A percentile compares a stretch with the other conserved stretches of the same genome.
phyloP scores from a whole-genome alignment of 2,329 filamentous ascomycete genomes.

The Cercospora zeae-maydis region DNA sequence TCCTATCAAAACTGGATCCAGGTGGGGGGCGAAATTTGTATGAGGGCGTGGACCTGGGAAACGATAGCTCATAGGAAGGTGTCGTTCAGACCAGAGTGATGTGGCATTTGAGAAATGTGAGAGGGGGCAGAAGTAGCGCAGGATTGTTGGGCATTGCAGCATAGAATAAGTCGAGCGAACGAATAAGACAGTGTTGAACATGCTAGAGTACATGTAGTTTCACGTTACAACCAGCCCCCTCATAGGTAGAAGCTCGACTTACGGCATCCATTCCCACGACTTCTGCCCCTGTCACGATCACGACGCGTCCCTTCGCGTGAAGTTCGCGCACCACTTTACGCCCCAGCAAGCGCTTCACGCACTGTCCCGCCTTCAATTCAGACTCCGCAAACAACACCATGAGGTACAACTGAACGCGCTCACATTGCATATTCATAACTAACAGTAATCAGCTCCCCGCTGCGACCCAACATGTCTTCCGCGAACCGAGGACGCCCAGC shows the following conservation, averaged over 20 bases:
- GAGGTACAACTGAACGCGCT: background rate
- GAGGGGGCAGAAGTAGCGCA: background rate
- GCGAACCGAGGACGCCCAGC: constrained; percentile 68
- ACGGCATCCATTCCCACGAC: background rate
- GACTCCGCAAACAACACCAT: background rate
- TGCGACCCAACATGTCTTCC: constrained; percentile 66
- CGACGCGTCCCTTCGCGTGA: background rate
- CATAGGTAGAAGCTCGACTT: background rate
- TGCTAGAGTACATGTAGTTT: too few relatives aligned
- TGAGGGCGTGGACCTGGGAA: constrained; percentile 16
- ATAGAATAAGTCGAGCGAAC: background rate
- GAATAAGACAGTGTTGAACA: too few relatives aligned
- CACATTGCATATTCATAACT: background rate
- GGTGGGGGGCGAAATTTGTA: constrained; percentile 40
- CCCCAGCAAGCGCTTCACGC: constrained; percentile 5
- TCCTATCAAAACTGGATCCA: constrained; percentile 79
- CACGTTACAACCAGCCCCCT: too few relatives aligned
- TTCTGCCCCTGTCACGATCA: background rate
- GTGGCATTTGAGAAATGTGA: constrained; percentile 3
- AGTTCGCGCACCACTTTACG: background rate
- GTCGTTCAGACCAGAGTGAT: background rate
- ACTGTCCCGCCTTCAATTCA: background rate
- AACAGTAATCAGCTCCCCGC: constrained; percentile 1
- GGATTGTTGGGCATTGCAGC: background rate
- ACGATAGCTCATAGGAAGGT: constrained; percentile 10